Conservation (phyloP, 495 filamentous ascomycete genomes). For the Aspergillus olivimuriae region DNA sequence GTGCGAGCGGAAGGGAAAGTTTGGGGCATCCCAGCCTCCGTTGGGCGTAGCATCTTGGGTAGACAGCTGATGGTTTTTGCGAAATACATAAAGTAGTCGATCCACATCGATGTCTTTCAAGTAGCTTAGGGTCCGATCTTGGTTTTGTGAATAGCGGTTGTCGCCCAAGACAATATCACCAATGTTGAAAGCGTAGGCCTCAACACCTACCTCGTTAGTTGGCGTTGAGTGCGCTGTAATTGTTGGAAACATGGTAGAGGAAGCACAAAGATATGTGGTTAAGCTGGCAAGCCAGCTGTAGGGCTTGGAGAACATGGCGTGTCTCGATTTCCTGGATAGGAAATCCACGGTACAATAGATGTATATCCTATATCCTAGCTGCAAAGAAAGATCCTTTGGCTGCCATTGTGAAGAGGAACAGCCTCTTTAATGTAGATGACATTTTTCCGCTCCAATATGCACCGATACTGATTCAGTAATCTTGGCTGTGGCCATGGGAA, state of each 20-base stretch:
- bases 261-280: background rate
- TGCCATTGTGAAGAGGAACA: background rate
- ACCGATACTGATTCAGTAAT: background rate
- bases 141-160: background rate
- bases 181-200: background rate
- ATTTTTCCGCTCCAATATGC: background rate
- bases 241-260: background rate
- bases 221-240: background rate
- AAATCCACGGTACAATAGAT: background rate
- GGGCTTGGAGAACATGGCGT: background rate
- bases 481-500: no score
- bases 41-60: background rate
- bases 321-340: background rate
- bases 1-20: conserved; percentile 1
- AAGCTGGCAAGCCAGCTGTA: background rate
- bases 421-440: background rate
- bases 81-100: background rate
- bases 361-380: no score
- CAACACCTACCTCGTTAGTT: background rate
- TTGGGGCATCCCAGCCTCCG: background rate
- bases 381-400: no score
- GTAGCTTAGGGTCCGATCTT: background rate
- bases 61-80: background rate
- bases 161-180: background rate
- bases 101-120: background rate